phyloP scores from a whole-genome alignment of 2,329 filamentous ascomycete genomes.

The Chlorencoelia australis region DNA sequence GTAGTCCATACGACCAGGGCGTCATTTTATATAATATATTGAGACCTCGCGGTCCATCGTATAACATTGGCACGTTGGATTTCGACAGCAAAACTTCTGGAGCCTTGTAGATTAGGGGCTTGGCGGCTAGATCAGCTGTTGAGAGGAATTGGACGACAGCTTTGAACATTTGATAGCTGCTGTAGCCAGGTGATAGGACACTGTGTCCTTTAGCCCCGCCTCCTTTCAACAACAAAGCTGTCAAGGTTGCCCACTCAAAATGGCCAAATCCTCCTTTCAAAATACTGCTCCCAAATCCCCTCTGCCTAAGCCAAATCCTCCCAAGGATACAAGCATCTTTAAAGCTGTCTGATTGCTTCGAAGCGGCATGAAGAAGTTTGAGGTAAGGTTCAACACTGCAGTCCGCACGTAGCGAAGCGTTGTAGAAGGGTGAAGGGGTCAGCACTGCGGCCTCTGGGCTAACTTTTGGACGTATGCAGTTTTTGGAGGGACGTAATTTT shows the following conservation, averaged over 20 bases:
- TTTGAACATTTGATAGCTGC: slow-evolving; percentile 90
- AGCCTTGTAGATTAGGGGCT: slow-evolving; percentile 44
- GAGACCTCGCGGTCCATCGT: slow-evolving; percentile 61
- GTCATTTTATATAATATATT: slow-evolving; percentile 91
- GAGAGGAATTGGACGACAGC: slow-evolving; percentile 82
- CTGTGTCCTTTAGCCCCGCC: slow-evolving; percentile 63
- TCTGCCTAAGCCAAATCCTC: slow-evolving; percentile 79
- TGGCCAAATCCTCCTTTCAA: slow-evolving; percentile 77
- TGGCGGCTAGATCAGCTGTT: slow-evolving; percentile 59
- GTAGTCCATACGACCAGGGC: slow-evolving; percentile 64
- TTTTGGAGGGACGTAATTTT: slow-evolving; percentile 62
- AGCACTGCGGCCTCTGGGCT: slow-evolving; percentile 33
- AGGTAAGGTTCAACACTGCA: slow-evolving; percentile 64
- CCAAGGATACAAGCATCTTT: slow-evolving; percentile 79
- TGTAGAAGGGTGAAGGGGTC: slow-evolving; percentile 71
- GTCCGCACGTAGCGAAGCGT: slow-evolving; percentile 73
- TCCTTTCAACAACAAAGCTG: slow-evolving; percentile 71
- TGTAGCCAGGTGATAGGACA: slow-evolving; percentile 69
- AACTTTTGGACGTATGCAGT: slow-evolving; percentile 54
- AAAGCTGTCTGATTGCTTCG: slow-evolving; percentile 48
- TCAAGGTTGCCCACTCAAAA: slow-evolving; percentile 79
- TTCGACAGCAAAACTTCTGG: slow-evolving; percentile 32
- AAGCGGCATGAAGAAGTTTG: slow-evolving; percentile 60
- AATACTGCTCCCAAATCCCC: slow-evolving; percentile 65
- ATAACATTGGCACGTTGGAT: slow-evolving; percentile 57